Percentiles rank a stretch among this genome's conserved stretches.
Conservation (phyloP, 1,139 yeast genomes). For the Candida sp. region DNA sequence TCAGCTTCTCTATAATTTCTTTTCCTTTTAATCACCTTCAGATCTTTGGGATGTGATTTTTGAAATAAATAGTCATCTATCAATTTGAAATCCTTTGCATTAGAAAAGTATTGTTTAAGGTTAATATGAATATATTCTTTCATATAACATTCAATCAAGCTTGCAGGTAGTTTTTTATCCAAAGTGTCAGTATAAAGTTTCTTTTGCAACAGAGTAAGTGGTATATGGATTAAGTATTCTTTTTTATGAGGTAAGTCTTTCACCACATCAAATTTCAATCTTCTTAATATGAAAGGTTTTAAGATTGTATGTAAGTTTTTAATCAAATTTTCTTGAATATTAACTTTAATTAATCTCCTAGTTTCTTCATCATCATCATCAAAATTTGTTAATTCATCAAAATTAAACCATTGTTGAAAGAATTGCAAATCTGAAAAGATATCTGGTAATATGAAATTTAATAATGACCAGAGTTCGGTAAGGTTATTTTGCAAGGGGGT, state of each 20-base stretch:
- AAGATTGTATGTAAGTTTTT: conserved; percentile 81
- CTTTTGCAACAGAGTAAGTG: conserved; percentile 61
- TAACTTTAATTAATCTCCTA: conserved; percentile 50
- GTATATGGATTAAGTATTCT: conserved; percentile 78
- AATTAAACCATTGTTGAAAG: conserved; percentile 94
- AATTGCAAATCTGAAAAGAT: conserved; percentile 85
- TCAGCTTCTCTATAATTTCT: conserved; percentile 20
- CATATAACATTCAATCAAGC: conserved; percentile 42
- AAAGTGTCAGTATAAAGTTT: conserved; percentile 62
- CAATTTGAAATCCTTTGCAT: conserved; percentile 15
- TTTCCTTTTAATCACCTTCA: conserved; percentile 5
- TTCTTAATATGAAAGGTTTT: conserved; percentile 80
- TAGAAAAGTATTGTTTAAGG: conserved; percentile 16
- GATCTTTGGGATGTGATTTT: conserved; percentile 12
- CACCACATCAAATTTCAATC: conserved; percentile 74
- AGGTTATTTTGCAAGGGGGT: conserved; percentile 92
- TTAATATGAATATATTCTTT: conserved; percentile 42
- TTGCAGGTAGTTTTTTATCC: conserved; percentile 36
- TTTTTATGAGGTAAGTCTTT: conserved; percentile 77
- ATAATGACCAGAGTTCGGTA: conserved; percentile 84
- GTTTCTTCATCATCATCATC: conserved; percentile 33
- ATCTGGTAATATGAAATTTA: conserved; percentile 88
- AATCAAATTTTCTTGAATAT: conserved; percentile 63
- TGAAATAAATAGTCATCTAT: conserved; percentile 38
- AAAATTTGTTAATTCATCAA: conserved; percentile 49